Base-by-base conservation (phyloP, 2,329 filamentous ascomycete species). In the Ambrosiella xylebori region DNA sequence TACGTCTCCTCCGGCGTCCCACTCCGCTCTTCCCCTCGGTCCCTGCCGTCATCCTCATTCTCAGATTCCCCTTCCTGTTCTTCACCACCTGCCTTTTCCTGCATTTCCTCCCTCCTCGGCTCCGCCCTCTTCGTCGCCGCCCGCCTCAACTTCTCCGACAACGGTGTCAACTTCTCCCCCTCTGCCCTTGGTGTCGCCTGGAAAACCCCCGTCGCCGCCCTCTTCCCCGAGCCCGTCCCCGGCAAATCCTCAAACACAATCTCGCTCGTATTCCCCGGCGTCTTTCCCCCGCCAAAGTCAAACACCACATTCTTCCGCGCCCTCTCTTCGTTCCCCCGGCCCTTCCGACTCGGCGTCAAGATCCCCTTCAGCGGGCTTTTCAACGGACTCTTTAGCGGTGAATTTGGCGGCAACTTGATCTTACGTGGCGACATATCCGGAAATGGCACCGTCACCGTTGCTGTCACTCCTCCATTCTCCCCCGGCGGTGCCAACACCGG, bases 291-390 rank as follows among this genome's bases (percentile, higher is more conserved):
- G 13, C 64, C 27, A 39, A 63, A 62, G 13, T 74, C 70, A 63
- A 82, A 83, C 0, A 72, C 75, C 12, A 82, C 80, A 62, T 68
- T 81, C 66, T 82, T 83, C 12, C 68, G 71, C 15, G 66, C 65
- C 15, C 66, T 66, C 27, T 55, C 69, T 62, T 64, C 71, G 17
- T 59, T 56, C 17, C 61, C 53, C 44, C 65, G 66, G 7, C 60
- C 61, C 49, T 64, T 73, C 65, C 75, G 78, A 15, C 70, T 71
- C 2, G 80, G 79, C 2, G 77, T 76, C 47, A 82, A 65, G 58
- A 82, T 83, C 7, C 79, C 72, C 64, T 76, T 81, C 8, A 76
- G 71, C n/a, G 66, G 61, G 41, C 61, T 47, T 39, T 57, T 59
- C 11, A 56, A 17, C 2, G 58, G 58, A 12, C 54, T 56, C 40